These are phyloP conservation scores for Moelleriella libera DNA, from an alignment of 2,329 filamentous ascomycete genomes.

Conservation along the genomic window DNA sequence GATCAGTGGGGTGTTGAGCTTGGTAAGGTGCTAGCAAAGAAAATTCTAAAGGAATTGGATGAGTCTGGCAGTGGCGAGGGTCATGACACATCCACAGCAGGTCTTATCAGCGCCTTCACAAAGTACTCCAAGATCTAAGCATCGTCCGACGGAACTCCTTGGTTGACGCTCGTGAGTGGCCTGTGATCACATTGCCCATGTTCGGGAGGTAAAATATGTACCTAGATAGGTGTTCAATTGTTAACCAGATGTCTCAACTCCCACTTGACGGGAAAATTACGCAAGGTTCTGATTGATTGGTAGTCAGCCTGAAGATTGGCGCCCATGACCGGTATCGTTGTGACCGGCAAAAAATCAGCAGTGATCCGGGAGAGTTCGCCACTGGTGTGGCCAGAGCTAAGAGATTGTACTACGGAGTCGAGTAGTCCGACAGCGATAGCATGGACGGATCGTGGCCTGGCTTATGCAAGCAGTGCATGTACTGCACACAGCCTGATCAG, in stretches of 20 bases:
- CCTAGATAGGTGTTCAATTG: not conserved
- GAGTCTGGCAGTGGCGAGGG: conserved; percentile 52
- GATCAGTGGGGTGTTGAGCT: conserved; percentile 99
- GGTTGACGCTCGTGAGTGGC: not conserved
- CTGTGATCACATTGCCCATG: not conserved
- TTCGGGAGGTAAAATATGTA: not conserved
- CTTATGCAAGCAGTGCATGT: no score
- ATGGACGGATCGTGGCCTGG: not conserved
- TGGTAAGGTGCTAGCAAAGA: conserved; percentile 91
- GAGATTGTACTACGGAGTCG: not conserved
- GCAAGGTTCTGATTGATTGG: no score
- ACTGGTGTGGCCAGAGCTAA: not conserved
- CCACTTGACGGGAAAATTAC: no score
- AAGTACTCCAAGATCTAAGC: conserved; percentile 41
- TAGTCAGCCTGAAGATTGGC: no score
- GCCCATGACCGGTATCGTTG: no score
- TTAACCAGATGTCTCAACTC: no score
- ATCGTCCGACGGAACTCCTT: not conserved
- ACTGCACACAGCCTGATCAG: no score
- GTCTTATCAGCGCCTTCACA: conserved; percentile 88
- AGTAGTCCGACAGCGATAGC: not conserved
- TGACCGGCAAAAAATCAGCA: no score
- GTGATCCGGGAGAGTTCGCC: not conserved
- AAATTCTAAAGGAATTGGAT: conserved; percentile 76
- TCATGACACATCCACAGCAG: conserved; percentile 80